These are phyloP conservation scores for Termitomyces sp. DNA, from an alignment of 768 basidiomycete genomes.

Conservation along the genomic window DNA sequence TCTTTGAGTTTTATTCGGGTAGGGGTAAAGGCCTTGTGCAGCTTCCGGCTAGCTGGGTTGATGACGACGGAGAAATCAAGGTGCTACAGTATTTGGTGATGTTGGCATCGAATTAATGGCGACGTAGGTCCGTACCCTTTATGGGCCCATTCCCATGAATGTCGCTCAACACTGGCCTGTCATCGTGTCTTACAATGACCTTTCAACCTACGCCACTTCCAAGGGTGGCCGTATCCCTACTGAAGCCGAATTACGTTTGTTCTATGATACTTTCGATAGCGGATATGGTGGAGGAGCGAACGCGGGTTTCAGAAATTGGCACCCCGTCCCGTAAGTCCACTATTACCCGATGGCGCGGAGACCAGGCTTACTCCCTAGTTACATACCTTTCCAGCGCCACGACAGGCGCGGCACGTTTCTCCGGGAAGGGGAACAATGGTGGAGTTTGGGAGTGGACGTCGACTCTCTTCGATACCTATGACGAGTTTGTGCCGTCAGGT, in stretches of 20 bases:
- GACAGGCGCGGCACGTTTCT: slow-evolving; percentile 44
- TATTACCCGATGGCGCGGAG: background rate
- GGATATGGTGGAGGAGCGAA: slow-evolving; percentile 79
- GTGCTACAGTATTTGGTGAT: slow-evolving; percentile 22
- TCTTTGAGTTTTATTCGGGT: slow-evolving; percentile 55
- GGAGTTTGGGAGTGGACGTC: slow-evolving; percentile 99
- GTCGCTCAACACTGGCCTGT: slow-evolving; percentile 85
- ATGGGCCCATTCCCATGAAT: slow-evolving; percentile 76
- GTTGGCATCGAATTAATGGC: background rate
- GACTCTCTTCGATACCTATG: slow-evolving; percentile 61
- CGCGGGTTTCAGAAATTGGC: slow-evolving; percentile 88
- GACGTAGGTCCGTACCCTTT: slow-evolving; percentile 72
- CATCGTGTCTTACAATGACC: slow-evolving; percentile 67
- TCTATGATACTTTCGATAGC: slow-evolving; percentile 67
- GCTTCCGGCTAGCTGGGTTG: slow-evolving; percentile 73
- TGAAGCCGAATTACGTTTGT: slow-evolving; percentile 78
- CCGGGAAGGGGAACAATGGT: slow-evolving; percentile 75
- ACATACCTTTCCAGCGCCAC: slow-evolving; percentile 45
- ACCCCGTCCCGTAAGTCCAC: slow-evolving; percentile 75
- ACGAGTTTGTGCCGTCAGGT: slow-evolving; percentile 69
- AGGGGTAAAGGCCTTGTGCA: slow-evolving; percentile 38
- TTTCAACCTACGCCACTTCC: slow-evolving; percentile 74
- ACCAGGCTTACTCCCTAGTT: background rate
- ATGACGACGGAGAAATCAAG: slow-evolving; percentile 40
- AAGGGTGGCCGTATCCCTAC: slow-evolving; percentile 94